phyloP scores from a whole-genome alignment of 73 alveolate species.

The Tetrahymena elliotti region DNA sequence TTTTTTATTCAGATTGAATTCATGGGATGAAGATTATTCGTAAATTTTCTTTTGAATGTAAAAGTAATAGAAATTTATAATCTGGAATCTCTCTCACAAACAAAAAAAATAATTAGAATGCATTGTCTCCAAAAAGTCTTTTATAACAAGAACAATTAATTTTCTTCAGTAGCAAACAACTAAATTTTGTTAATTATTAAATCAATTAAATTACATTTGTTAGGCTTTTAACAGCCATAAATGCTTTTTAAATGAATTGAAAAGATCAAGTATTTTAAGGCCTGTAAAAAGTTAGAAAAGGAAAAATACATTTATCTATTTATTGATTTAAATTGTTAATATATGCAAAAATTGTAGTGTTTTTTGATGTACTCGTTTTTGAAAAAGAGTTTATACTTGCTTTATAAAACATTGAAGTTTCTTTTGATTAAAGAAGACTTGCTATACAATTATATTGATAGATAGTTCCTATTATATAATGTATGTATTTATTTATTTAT shows the following conservation, averaged over 20 bases:
- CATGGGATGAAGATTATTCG: no score
- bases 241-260: background rate
- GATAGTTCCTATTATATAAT: background rate
- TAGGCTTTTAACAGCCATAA: background rate
- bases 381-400: background rate
- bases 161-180: background rate
- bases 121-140: background rate
- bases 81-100: background rate
- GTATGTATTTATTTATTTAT: no score
- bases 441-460: background rate
- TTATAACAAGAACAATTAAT: background rate
- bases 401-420: background rate
- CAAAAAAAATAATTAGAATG: background rate
- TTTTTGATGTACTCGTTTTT: background rate
- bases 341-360: background rate
- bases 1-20: no score
- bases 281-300: background rate
- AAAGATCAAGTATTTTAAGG: background rate
- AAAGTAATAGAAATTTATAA: background rate
- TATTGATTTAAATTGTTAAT: no score
- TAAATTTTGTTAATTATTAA: background rate
- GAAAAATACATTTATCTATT: background rate
- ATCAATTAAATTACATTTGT: background rate
- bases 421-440: background rate
- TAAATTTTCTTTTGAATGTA: background rate